A percentile compares a stretch with the other conserved stretches of the same genome.
Conservation (phyloP, 2,329 filamentous ascomycete species). For the Coniochaeta hoffmannii region DNA sequence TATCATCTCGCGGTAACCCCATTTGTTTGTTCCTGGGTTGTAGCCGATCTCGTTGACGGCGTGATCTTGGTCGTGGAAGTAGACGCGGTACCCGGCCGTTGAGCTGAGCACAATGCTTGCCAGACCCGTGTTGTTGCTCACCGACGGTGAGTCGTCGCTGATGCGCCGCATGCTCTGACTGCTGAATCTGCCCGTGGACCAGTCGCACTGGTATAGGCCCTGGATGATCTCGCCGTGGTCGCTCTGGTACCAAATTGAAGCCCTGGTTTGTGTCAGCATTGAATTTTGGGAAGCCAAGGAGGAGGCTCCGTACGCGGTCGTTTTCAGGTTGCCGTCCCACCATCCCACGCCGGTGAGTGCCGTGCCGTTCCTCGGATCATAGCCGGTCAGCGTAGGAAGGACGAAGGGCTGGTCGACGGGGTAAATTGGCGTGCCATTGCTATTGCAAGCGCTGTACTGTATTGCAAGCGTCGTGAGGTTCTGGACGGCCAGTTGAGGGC, state of each 20-base stretch:
- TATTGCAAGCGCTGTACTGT: slow-evolving; percentile 28
- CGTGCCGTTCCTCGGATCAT: slow-evolving; percentile 24
- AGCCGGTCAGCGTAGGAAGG: slow-evolving; percentile 13
- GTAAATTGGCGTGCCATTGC: slow-evolving; percentile 21
- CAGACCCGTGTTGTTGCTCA: slow-evolving; percentile 22
- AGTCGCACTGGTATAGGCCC: slow-evolving; percentile 24
- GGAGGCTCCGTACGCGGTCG: slow-evolving; percentile 22
- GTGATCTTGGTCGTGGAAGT: slow-evolving; percentile 25
- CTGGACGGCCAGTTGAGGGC: slow-evolving; percentile 26
- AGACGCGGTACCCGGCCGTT: slow-evolving; percentile 27
- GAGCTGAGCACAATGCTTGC: slow-evolving; percentile 23
- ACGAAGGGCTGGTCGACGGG: slow-evolving; percentile 23
- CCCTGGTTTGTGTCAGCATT: slow-evolving; percentile 14
- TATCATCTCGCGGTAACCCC: slow-evolving; percentile 23
- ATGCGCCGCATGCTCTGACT: slow-evolving; percentile 22
- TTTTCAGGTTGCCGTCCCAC: slow-evolving; percentile 19
- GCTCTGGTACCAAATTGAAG: slow-evolving; percentile 28
- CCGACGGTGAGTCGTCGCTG: slow-evolving; percentile 16
- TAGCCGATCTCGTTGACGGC: slow-evolving; percentile 25
- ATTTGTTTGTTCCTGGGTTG: slow-evolving; percentile 15
- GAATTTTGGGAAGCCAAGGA: not conserved
- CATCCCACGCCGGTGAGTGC: slow-evolving; percentile 27
- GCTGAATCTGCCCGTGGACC: slow-evolving; percentile 23
- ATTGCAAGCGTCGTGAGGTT: slow-evolving; percentile 26
- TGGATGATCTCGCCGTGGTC: slow-evolving; percentile 22